These are phyloP conservation scores for Graphium sp. DNA, from an alignment of 2,329 filamentous ascomycete species.

Conservation along the genomic window DNA sequence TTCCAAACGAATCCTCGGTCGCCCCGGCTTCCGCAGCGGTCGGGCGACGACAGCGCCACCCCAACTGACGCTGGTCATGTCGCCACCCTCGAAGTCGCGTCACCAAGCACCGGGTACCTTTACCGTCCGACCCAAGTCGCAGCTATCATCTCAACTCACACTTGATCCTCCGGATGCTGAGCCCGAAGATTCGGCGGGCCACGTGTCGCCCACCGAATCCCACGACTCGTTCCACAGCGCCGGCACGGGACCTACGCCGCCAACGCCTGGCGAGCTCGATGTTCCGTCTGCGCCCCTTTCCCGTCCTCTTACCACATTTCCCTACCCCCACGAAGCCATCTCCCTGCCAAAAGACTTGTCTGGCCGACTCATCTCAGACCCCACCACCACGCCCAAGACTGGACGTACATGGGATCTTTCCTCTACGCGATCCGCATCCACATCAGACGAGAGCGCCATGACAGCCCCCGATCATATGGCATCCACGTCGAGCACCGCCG, in stretches of 20 bases:
- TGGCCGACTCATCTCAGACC: conserved; percentile 14
- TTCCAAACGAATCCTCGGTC: too few species aligned
- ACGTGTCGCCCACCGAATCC: conserved; percentile 25
- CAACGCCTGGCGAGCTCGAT: too few species aligned
- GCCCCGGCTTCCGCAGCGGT: conserved; percentile 12
- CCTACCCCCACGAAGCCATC: conserved; percentile 22
- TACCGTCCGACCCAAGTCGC: neutral
- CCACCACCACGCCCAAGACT: conserved; percentile 15
- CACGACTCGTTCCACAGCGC: conserved; percentile 38
- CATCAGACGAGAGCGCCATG: conserved; percentile 11
- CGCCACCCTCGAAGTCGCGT: conserved; percentile 8
- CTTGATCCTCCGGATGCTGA: conserved; percentile 13
- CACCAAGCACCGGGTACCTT: too few species aligned
- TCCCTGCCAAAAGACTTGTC: conserved; percentile 14
- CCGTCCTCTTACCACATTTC: too few species aligned
- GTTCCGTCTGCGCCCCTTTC: too few species aligned
- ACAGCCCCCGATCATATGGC: conserved; percentile 8
- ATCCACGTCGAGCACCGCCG: conserved; percentile 2
- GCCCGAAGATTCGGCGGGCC: conserved; percentile 12
- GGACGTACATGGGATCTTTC: conserved; percentile 11
- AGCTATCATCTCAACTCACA: neutral
- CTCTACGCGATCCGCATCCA: conserved; percentile 10
- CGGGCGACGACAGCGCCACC: conserved; percentile 13
- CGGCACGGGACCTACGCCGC: too few species aligned
- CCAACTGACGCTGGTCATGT: conserved; percentile 16